These are phyloP conservation scores for Acanthamoeba lugdunensis DNA, from an alignment of 208 protist species.

Conservation along the genomic window DNA sequence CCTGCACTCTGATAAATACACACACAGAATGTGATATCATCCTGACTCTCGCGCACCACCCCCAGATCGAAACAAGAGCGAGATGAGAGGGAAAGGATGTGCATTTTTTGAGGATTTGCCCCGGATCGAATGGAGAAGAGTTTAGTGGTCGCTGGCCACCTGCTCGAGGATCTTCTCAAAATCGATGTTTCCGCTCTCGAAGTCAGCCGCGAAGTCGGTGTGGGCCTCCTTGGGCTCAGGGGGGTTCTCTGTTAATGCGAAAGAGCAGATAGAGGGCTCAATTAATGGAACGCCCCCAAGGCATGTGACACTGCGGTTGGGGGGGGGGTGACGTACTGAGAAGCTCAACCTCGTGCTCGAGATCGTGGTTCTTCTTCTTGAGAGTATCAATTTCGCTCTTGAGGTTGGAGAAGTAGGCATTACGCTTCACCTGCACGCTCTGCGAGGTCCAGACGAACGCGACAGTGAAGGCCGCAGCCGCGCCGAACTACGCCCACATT, in stretches of 20 bases:
- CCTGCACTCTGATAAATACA: not conserved
- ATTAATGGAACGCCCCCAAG: not conserved
- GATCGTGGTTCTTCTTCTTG: conserved; percentile 33
- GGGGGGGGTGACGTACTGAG: not conserved
- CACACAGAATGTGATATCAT: not conserved
- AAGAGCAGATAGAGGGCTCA: not conserved
- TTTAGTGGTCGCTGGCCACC: conserved; percentile 7
- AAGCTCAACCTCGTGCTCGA: conserved; percentile 32
- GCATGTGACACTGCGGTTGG: too few species aligned
- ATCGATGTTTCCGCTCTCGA: conserved; percentile 44
- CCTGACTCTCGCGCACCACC: not conserved
- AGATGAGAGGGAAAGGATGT: not conserved
- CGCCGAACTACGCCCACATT: not conserved
- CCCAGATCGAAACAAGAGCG: not conserved
- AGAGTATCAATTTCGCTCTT: conserved; percentile 15
- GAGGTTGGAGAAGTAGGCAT: conserved; percentile 43
- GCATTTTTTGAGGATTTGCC: not conserved
- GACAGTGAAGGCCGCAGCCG: not conserved
- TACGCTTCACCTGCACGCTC: conserved; percentile 36
- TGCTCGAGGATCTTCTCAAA: not conserved
- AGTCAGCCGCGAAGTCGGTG: conserved; percentile 16
- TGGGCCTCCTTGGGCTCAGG: conserved; percentile 42
- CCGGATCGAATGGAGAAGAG: not conserved
- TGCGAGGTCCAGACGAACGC: conserved; percentile 26
- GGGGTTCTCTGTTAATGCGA: conserved; percentile 7